Percentiles rank a stretch among this genome's conserved stretches.
Conservation (phyloP, 179 eudicot species). For the Vitellaria paradoxa region DNA sequence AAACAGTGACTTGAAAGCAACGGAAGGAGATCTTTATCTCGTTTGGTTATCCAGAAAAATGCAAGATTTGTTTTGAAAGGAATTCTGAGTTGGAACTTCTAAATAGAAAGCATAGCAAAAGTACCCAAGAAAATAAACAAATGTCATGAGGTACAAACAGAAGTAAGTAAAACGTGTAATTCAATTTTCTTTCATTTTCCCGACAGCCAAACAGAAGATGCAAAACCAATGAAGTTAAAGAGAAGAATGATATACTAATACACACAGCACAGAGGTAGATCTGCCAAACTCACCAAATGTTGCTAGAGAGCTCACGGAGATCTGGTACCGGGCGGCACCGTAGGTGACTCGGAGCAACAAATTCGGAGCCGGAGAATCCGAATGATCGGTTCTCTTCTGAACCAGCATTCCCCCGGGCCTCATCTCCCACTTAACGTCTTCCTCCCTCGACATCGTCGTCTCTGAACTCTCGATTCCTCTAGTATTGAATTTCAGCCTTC, state of each 20-base stretch:
- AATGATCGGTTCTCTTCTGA: slow-evolving; percentile 23
- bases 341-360: slow-evolving; percentile 41
- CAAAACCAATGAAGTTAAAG: neutral
- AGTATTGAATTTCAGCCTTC: slow-evolving; percentile 19
- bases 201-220: neutral
- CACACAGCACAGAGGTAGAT: neutral
- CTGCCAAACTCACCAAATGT: neutral
- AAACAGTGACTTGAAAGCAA: neutral
- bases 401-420: neutral
- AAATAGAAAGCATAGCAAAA: slow-evolving; percentile 33
- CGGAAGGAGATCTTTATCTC: too few relatives aligned
- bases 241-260: neutral
- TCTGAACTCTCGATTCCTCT: slow-evolving; percentile 6
- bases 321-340: slow-evolving; percentile 17
- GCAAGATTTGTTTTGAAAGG: neutral
- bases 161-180: too few relatives aligned
- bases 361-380: slow-evolving; percentile 23
- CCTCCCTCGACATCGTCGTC: slow-evolving; percentile 17
- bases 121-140: slow-evolving; percentile 32
- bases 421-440: slow-evolving; percentile 41
- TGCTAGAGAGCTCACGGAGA: neutral
- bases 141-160: slow-evolving; percentile 21
- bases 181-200: slow-evolving; percentile 3
- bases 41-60: neutral
- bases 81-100: neutral